These are phyloP conservation scores for Corynespora cassiicola DNA, from an alignment of 2,329 filamentous ascomycete species.

Conservation along the genomic window DNA sequence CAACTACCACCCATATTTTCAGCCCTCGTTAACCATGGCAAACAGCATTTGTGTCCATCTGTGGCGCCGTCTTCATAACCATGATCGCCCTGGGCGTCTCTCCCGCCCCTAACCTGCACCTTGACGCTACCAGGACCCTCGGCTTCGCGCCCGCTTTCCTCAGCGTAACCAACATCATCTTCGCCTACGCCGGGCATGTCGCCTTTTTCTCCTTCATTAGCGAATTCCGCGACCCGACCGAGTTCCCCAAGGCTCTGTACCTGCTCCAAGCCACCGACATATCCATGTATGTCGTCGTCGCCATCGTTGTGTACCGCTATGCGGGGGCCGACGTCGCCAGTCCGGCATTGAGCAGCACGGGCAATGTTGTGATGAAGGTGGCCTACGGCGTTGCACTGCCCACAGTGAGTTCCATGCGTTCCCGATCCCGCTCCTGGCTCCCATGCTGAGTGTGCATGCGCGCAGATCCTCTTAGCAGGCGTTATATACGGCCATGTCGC, in stretches of 20 bases:
- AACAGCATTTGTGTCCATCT: constrained; percentile 66
- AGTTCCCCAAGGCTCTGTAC: constrained; percentile 68
- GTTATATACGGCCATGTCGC: constrained; percentile 74
- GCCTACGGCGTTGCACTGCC: constrained; percentile 74
- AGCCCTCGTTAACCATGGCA: neutral
- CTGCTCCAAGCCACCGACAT: constrained; percentile 66
- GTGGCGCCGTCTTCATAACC: constrained; percentile 67
- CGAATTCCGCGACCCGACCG: constrained; percentile 66
- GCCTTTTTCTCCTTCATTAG: constrained; percentile 72
- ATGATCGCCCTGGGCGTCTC: constrained; percentile 69
- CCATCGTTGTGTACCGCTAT: constrained; percentile 71
- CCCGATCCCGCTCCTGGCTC: neutral
- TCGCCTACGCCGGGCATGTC: constrained; percentile 71
- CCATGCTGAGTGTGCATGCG: neutral
- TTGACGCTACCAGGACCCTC: constrained; percentile 21
- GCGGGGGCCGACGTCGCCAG: constrained; percentile 66
- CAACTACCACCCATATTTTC: neutral
- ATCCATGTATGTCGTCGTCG: constrained; percentile 69
- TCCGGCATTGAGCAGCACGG: constrained; percentile 67
- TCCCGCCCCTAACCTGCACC: constrained; percentile 30
- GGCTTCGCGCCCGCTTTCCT: constrained; percentile 25
- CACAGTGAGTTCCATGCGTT: constrained; percentile 46
- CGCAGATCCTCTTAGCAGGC: constrained; percentile 68
- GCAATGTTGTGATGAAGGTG: constrained; percentile 64
- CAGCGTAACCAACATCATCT: constrained; percentile 65